Conservation (phyloP, 2,329 filamentous ascomycete species). For the Annulohypoxylon truncatum region DNA sequence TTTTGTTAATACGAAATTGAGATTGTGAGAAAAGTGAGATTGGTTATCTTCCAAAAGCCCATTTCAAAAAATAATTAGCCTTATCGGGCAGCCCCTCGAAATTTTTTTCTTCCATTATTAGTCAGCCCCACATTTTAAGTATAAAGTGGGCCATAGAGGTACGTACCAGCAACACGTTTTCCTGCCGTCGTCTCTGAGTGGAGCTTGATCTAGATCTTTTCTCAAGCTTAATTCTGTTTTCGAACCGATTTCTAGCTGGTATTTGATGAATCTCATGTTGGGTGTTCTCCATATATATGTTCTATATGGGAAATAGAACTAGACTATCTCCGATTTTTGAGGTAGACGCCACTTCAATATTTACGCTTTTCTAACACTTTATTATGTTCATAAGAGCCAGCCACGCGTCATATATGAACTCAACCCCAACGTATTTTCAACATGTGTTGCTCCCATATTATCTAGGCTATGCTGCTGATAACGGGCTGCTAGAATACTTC, state of each 20-base stretch:
- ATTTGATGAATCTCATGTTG: not conserved
- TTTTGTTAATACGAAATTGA: conserved; percentile 15
- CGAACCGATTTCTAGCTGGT: too few species aligned
- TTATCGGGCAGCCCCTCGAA: conserved; percentile 38
- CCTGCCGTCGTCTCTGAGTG: conserved; percentile 20
- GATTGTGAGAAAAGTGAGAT: conserved; percentile 31
- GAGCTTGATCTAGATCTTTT: conserved; percentile 28
- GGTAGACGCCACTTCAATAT: not conserved
- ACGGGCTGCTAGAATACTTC: not conserved
- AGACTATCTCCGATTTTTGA: not conserved
- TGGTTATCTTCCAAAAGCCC: conserved; percentile 21
- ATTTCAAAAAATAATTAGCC: conserved; percentile 35
- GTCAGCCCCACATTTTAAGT: conserved; percentile 12
- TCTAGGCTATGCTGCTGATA: not conserved
- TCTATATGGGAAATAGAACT: not conserved
- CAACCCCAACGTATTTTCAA: not conserved
- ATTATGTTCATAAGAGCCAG: not conserved
- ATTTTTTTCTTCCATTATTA: conserved; percentile 34
- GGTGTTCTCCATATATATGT: not conserved
- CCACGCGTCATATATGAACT: not conserved
- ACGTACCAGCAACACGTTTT: conserved; percentile 31
- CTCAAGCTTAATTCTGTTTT: conserved; percentile 7
- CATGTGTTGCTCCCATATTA: not conserved
- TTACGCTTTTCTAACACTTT: not conserved
- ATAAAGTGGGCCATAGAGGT: conserved; percentile 8